Base-by-base conservation (phyloP, 1,284 basidiomycete genomes). In the Rhodotorula sp. region DNA sequence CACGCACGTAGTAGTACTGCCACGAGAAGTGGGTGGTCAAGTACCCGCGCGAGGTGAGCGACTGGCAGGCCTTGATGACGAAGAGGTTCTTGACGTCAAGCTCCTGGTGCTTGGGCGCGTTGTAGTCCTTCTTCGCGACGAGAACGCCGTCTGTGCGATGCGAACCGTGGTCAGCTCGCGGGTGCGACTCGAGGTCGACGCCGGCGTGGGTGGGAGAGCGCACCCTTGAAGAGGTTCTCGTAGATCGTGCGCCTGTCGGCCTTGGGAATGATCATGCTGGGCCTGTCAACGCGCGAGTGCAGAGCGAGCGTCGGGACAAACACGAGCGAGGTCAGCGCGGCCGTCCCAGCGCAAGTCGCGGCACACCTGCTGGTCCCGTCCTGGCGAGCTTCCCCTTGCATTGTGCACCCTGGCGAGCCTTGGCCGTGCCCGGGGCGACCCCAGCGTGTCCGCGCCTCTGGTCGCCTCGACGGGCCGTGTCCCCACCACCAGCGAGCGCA, bases 1-100 rank as follows among this genome's bases (percentile, higher is more conserved):
- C 18, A 50, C 67, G 37, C 44, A 73, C 66, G 71, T 76, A 82
- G 79, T 80, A 82, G 79, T 79, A 82, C 76, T 81, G 81, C 82
- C 82, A 82, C 71, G 79, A 81, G 80, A 82, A 83, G 82, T 94
- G 94, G 76, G 95, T 98, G 88, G 98, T 96, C 83, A 99, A 93
- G 83, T 86, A 89, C 75, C 94, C 93, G 83, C 87, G 89, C 71
- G 94, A 97, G 81, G 92, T 98, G 78, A 99, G 86, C 83, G 91
- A 94, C 83, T 99, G 95, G 85, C 95, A 89, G 73, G 93, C 93
- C 88, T 99, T 99, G 87, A 99, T 96, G 79, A 99, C 96, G 82
- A 97, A 86, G 76, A 99, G 89, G 85, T 99, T 99, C 77, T 91
- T 91, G 79, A 98, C 89, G 75, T 94, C 91, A 76, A 99, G 88